Base-by-base conservation (phyloP, 1,284 basidiomycete species). In the Ustilago vetiveriae region DNA sequence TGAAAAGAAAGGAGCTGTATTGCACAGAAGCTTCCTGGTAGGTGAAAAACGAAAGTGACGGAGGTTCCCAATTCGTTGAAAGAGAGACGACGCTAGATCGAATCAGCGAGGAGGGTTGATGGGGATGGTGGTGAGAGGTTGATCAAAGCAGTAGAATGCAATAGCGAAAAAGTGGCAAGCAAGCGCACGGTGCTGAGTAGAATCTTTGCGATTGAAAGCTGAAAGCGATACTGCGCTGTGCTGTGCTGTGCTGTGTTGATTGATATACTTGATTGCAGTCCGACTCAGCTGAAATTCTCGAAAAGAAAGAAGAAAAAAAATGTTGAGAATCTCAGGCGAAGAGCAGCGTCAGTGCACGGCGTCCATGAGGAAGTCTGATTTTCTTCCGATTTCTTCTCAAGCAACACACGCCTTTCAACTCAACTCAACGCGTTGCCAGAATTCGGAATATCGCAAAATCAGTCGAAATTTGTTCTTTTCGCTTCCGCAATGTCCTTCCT, bases 341-440 rank as follows among this genome's bases (percentile, higher is more conserved):
- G 33, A 35, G 16, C 14, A 35, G 16, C 14, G 33, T 35, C 33
- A 35, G 33, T 35, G 23, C 39, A 26, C 17, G 29, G 14, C 29
- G n/a, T n/a, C n/a, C n/a, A n/a, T 4, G 29, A 30, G 29, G 10
- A 30, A 24, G 39, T n/a, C n/a, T n/a, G n/a, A n/a, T n/a, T n/a
- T n/a, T n/a, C n/a, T n/a, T n/a, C n/a, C n/a, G n/a, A n/a, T 52
- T 60, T 60, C 57, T 60, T 60, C 57, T 60, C 50, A 60, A 59
- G n/a, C 37, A 51, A 58, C 55, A 57, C 37, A 30, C 6, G 27
- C 27, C 27, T n/a, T n/a, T n/a, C n/a, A n/a, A 14, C 10, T 16
- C 29, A 10, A 14, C 4, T 30, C n/a, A 29, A 29, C 27, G 27
- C 27, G 27, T 29, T 29, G 33, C 22, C 30, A 21, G 19, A 37